Base-by-base conservation (phyloP, 2,329 filamentous ascomycete genomes). In the Cercospora zeina region DNA sequence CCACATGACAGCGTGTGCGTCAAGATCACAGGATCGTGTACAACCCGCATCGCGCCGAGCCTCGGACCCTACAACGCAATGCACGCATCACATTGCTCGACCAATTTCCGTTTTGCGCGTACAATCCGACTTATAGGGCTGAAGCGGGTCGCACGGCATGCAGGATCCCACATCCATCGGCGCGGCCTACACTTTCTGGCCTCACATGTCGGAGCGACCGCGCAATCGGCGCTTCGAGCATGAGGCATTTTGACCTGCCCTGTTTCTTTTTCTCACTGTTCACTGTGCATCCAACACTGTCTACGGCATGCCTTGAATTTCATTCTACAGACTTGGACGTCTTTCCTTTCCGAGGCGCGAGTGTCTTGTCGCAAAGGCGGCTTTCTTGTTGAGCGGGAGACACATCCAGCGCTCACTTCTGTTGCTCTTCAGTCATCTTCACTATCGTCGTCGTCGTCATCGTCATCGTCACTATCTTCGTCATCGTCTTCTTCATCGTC, bases 401-500 rank as follows among this genome's bases (percentile, higher is more conserved):
- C 11, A 53, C 50, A 14, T 9, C 13, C 47, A 30, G 21, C 9
- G 47, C 47, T 50, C 47, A 27, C 27, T 19, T 31, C 39, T 24
- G 16, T 45, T 24, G 11, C 16, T 24, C 24, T 11, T 34, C 54
- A 57, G 31, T 39, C 37, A 11, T 45, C 75, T 24, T 72, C 72
- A 21, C 68, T 78, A 0, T 85, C 83, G 0, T 82, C 81, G 0
- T 80, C 81, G 0, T 83, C 81, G 0, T 78, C 76, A 10, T 76
- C 77, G 6, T 78, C 76, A 0, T 79, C 78, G 3, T 78, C 77
- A 1, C 79, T 78, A 0, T 78, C 78, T 1, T 81, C 80, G 0
- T 87, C 86, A 0, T 87, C 87, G 0, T 87, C 87, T 0, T 83
- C 83, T 0, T 84, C 84, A 0, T 83, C 81, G 0, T 82, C 81